phyloP scores from a whole-genome alignment of 2,329 filamentous ascomycete genomes.

The Harringtonia lauricola region DNA sequence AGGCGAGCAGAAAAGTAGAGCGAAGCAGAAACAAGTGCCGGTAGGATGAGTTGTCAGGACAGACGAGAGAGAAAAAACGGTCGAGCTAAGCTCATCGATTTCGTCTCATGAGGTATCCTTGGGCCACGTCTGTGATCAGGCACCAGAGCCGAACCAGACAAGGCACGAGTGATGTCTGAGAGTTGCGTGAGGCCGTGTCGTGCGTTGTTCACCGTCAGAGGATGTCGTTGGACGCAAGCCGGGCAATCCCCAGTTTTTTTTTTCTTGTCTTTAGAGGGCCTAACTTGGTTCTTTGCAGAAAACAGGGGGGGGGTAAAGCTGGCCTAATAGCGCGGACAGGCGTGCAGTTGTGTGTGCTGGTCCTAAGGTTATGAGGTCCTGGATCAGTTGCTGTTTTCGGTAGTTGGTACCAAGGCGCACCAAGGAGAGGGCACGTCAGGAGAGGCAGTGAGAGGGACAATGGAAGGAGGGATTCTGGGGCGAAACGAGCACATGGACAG shows the following conservation, averaged over 20 bases:
- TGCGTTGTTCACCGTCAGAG: neutral
- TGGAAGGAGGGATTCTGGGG: neutral
- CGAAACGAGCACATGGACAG: neutral
- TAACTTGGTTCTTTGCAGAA: neutral
- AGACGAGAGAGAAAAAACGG: neutral
- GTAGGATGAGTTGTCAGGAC: no score
- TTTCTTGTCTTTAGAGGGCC: slow-evolving; percentile 2
- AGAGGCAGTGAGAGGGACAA: neutral
- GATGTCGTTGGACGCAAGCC: slow-evolving; percentile 1
- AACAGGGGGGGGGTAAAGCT: neutral
- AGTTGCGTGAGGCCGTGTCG: neutral
- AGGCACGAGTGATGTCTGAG: neutral
- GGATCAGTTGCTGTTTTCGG: slow-evolving; percentile 8
- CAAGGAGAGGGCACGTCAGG: neutral
- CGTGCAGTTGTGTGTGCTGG: neutral
- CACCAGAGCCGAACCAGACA: neutral
- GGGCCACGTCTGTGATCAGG: neutral
- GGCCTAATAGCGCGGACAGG: no score
- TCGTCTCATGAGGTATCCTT: neutral
- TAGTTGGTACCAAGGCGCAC: slow-evolving; percentile 3
- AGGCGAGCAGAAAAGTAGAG: no score
- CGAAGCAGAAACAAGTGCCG: no score
- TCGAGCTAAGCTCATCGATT: neutral
- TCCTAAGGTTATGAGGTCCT: neutral
- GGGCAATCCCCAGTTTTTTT: slow-evolving; percentile 1